Conservation (phyloP, 1,284 basidiomycete genomes). For the Microbotryum silenes-acaulis region DNA sequence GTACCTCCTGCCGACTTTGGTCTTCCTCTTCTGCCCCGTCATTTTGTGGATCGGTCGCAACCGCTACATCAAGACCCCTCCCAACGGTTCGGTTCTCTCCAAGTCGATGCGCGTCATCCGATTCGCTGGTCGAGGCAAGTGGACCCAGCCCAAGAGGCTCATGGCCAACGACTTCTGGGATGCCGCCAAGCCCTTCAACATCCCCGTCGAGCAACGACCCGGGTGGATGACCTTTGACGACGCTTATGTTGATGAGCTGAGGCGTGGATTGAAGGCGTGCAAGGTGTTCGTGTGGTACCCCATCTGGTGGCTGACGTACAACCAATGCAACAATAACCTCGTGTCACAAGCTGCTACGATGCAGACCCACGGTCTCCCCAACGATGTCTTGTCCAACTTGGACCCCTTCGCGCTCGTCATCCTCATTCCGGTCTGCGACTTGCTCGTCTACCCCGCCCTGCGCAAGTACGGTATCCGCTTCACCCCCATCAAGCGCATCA, state of each 20-base stretch:
- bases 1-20: conserved; percentile 42
- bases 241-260: conserved; percentile 72
- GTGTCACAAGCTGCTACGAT: conserved; percentile 27
- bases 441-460: conserved; percentile 61
- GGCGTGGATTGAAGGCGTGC: conserved; percentile 75
- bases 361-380: conserved; percentile 38
- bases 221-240: conserved; percentile 49
- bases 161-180: conserved; percentile 69
- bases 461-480: conserved; percentile 60
- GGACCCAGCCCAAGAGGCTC: conserved; percentile 42
- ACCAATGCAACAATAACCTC: conserved; percentile 46
- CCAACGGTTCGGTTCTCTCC: conserved; percentile 71
- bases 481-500: conserved; percentile 64
- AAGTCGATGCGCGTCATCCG: conserved; percentile 38
- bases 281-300: conserved; percentile 65
- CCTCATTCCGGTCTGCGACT: conserved; percentile 40
- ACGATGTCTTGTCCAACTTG: conserved; percentile 41
- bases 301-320: conserved; percentile 59
- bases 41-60: conserved; percentile 61
- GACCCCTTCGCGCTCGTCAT: conserved; percentile 40
- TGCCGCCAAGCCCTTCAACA: conserved; percentile 54
- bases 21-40: conserved; percentile 50
- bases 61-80: conserved; percentile 59
- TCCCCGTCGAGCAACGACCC: conserved; percentile 35
- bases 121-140: conserved; percentile 38